These are phyloP conservation scores for Chaetomium cochliodes DNA, from an alignment of 495 filamentous ascomycete genomes.

Conservation along the genomic window DNA sequence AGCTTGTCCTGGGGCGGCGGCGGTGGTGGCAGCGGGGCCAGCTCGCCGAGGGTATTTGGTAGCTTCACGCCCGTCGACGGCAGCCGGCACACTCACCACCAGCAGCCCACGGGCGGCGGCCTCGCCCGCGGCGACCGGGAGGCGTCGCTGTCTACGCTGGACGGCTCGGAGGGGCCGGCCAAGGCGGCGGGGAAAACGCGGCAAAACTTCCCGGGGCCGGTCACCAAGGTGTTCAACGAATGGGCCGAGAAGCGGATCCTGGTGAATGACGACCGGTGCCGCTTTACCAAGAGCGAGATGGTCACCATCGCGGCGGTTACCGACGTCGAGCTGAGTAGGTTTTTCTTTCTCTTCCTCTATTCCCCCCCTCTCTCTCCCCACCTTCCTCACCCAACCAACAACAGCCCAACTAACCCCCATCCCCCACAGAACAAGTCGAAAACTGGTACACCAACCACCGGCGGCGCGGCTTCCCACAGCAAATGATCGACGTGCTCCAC, in stretches of 20 bases:
- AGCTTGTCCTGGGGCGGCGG: no score
- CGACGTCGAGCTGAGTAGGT: not conserved
- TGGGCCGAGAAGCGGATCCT: not conserved
- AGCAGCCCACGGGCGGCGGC: no score
- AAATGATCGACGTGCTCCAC: not conserved
- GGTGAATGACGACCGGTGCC: not conserved
- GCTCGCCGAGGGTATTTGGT: no score
- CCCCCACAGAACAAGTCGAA: not conserved
- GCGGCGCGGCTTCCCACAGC: not conserved
- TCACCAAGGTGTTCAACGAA: not conserved
- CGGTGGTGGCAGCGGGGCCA: no score
- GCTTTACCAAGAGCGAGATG: not conserved
- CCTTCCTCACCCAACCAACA: not conserved
- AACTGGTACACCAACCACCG: constrained; percentile 19
- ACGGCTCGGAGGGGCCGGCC: not conserved
- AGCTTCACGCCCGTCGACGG: no score
- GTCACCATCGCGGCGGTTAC: not conserved
- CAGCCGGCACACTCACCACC: no score
- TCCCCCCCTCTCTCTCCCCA: not conserved
- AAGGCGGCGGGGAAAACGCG: not conserved
- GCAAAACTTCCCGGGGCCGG: not conserved
- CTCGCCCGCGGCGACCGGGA: not conserved
- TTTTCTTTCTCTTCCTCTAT: no score
- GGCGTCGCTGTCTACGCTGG: not conserved
- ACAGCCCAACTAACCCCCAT: not conserved